Evolutionary conservation across 164 flowering plant species (phyloP), one percentile per base, ranked within the genome.

Genomic region (Pachysandra terminalis): DNA sequence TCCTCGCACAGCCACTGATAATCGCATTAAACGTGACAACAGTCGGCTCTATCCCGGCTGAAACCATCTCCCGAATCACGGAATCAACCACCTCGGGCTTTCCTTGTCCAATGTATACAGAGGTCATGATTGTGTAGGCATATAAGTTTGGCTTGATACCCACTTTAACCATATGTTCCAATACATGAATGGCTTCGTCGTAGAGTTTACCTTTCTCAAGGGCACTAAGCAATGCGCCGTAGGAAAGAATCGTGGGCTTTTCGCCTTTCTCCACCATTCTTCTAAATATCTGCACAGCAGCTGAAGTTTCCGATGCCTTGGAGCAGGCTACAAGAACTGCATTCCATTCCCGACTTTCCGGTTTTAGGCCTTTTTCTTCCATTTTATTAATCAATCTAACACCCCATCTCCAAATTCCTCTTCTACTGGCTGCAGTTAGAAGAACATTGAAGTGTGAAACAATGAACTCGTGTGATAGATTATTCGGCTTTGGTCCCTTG

Each of bases 321-420:
- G 99, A 93, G 74, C 99, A 96, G 22, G 99, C 97, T 45, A 90
- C 71, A 73, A 96, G 98, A 66, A 91, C 98, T 19, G 99, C 86
- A 79, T 96, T 90, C 99, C 99, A 96, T 56, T 91, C 91, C 68
- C 83, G 78, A 71, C 85, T 85, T 63, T 93, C 81, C 3, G 92
- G 93, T 76, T 84, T 96, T 19, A 93, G 77, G 27, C 97, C 98
- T 74, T 90, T 90, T 12, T 90, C 95, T 76, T 96, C 93, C 99
- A 96, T 96, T 68, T 87, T 90, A 77, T 93, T 79, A 15, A 96
- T 77, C 77, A 96, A 74, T 72, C 92, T 80, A 48, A 91, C 77
- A 40, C 96, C 98, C 98, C 96, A 90, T 78, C 84, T 86, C 99
- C 99, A 93, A 69, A 85, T 90, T 19, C 99, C 97, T 73, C 81